Percentiles rank a stretch among this genome's conserved stretches.
These are phyloP conservation scores for Scleroderma bovista DNA, from an alignment of 768 basidiomycete species.

Conservation along the genomic window DNA sequence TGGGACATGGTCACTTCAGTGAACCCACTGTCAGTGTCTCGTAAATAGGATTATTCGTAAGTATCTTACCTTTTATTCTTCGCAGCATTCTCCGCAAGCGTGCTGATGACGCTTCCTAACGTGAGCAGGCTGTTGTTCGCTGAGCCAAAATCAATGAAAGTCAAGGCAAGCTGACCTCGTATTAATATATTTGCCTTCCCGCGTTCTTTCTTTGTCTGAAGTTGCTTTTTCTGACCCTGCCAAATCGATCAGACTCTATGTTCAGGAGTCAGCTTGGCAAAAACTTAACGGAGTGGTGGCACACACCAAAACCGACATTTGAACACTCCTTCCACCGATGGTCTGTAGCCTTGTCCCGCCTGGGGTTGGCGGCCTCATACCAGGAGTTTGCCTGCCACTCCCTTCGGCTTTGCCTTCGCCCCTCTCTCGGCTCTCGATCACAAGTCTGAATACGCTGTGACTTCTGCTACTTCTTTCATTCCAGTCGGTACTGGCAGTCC, in stretches of 20 bases:
- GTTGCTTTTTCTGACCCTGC: constrained; percentile 97
- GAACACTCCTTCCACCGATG: constrained; percentile 73
- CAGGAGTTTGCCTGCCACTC: constrained; percentile 50
- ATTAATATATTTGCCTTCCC: constrained; percentile 97
- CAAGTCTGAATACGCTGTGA: constrained; percentile 91
- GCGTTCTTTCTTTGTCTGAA: constrained; percentile 90
- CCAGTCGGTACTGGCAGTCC: constrained; percentile 98
- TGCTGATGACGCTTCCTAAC: constrained; percentile 88
- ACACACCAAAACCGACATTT: constrained; percentile 67
- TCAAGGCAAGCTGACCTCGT: constrained; percentile 47
- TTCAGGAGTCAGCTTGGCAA: neutral
- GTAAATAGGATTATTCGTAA: neutral
- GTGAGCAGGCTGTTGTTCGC: constrained; percentile 64
- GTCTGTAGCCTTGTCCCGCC: constrained; percentile 67
- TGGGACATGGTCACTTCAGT: constrained; percentile 75
- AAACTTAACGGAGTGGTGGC: neutral
- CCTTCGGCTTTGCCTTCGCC: constrained; percentile 40
- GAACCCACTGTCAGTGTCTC: neutral
- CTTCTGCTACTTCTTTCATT: constrained; percentile 92
- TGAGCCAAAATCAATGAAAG: neutral
- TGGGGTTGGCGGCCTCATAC: constrained; percentile 42
- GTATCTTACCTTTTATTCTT: constrained; percentile 59
- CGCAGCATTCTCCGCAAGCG: constrained; percentile 81
- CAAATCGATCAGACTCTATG: constrained; percentile 86
- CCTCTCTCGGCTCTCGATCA: constrained; percentile 81